Evolutionary conservation across 495 filamentous ascomycete genomes (phyloP), one percentile per base, ranked within the genome.

Genomic region (Ascodesmis nigricans): DNA sequence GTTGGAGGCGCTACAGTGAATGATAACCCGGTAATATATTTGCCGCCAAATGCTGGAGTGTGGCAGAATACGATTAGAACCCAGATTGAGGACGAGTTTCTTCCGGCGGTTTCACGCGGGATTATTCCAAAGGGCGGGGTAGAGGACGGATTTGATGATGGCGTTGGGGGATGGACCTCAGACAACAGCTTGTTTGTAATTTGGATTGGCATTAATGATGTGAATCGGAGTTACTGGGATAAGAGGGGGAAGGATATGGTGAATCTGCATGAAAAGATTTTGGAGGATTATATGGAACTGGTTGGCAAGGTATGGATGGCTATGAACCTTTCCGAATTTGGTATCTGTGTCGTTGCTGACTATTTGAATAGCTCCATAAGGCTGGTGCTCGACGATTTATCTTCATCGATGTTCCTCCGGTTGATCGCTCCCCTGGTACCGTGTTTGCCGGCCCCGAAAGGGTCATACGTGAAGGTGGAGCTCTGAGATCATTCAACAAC

Each of bases 191-290:
- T 83, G 18, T 77, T 78, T 51, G 65, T 64, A 2, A 56, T 77
- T 27, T 87, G 71, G 63, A 73, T 82, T 33, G 77, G 78, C 21
- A 71, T 87, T 41, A 87, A 87, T 40, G 78, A 87, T 42, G 62
- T 81, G 8, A 73, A 73, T 1, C 73, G 72, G 46, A 61, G 59
- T 14, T 78, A 67, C 53, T 63, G 53, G 39, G 18, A 30, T 5
- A 20, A n/a, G 2, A 45, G 55, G n/a, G 52, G n/a, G n/a, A n/a
- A n/a, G n/a, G n/a, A n/a, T n/a, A n/a, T n/a, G n/a, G n/a, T n/a
- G n/a, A n/a, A 38, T 3, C 51, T 78, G 33, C 59, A 67, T 17
- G 53, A 53, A 4, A 48, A 45, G 18, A 61, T 78, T n/a, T 66
- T 75, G 48, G 54, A 58, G 10, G 61, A 61, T 25, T 76, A 79